Base-by-base conservation (phyloP, 306 rosid genomes). In the Lathyrus aphaca region DNA sequence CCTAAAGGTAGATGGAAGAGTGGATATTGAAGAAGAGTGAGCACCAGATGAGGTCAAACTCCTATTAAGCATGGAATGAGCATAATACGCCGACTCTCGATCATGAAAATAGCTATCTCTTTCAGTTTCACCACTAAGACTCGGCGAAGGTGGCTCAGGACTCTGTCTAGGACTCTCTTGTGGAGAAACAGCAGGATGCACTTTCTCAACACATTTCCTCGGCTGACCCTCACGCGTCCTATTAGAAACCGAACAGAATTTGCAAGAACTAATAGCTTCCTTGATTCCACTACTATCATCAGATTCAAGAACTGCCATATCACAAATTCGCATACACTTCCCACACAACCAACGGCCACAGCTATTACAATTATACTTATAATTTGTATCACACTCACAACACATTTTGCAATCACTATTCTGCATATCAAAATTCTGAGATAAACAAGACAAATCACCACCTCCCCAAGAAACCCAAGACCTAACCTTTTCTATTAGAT, bases 161-260 rank as follows among this genome's bases (percentile, higher is more conserved):
- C 87, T 87, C 27, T 81, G 74, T 25, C 84, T 81, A 3, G 96
- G 95, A 86, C 92, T 90, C 68, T 85, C 90, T 64, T 72, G 86
- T 6, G 97, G 97, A 69, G 96, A 89, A n/a, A 73, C 84, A 39
- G 96, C 83, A 79, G 97, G 97, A 79, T 91, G 82, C 15, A 95
- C 96, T 78, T 95, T 87, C 74, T 91, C 92, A 72, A 76, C 57
- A 40, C 64, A 64, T 77, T 80, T 87, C 48, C 78, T 73, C 69
- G 74, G 89, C 68, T 79, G 88, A 66, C 58, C 79, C 73, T 81
- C 89, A 81, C 8, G 25, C 67, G 77, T 76, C 48, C 16, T 54
- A 58, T 71, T 66, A 70, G 38, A 71, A 77, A 60, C 82, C 2
- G 85, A 86, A 79, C 98, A 94, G 49, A 75, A 73, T 82, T 84